These are phyloP conservation scores for Pouteria campechiana DNA, from an alignment of 179 eudicot genomes.

Conservation along the genomic window DNA sequence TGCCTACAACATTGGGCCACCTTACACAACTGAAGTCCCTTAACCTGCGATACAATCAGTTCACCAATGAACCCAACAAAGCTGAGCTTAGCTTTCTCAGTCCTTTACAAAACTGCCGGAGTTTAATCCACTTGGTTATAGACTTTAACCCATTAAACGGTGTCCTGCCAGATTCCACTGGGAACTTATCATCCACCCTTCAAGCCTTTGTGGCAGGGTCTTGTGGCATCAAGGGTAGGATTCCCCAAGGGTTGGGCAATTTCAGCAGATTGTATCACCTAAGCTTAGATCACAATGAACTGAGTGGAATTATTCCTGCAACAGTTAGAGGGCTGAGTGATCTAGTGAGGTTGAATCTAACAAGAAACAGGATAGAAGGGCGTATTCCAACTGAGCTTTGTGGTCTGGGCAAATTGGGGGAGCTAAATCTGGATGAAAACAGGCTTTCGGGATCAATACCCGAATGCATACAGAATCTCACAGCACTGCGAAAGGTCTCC, in stretches of 20 bases:
- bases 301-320: constrained; percentile 19
- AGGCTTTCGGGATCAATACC: constrained; percentile 17
- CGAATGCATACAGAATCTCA: constrained; percentile 13
- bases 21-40: constrained; percentile 2
- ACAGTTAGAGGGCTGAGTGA: constrained; percentile 15
- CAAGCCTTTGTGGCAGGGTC: constrained; percentile 2
- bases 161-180: constrained; percentile 5
- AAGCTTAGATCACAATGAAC: constrained; percentile 1
- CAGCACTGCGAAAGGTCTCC: constrained; percentile 9
- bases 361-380: constrained; percentile 11
- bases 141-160: constrained; percentile 4
- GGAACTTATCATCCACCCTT: constrained; percentile 1
- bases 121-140: neutral
- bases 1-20: constrained; percentile 5
- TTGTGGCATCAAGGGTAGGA: neutral
- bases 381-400: constrained; percentile 23
- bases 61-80: neutral
- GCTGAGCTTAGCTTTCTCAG: constrained; percentile 4
- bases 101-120: constrained; percentile 5
- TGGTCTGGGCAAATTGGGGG: constrained; percentile 4
- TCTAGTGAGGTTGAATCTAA: constrained; percentile 12
- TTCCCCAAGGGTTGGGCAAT: constrained; percentile 6
- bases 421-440: constrained; percentile 12
- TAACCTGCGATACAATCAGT: constrained; percentile 2
- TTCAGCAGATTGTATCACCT: constrained; percentile 3